A percentile compares a stretch with the other conserved stretches of the same genome.
phyloP scores from a whole-genome alignment of 2,329 filamentous ascomycete species.

The Pyricularia sp. region DNA sequence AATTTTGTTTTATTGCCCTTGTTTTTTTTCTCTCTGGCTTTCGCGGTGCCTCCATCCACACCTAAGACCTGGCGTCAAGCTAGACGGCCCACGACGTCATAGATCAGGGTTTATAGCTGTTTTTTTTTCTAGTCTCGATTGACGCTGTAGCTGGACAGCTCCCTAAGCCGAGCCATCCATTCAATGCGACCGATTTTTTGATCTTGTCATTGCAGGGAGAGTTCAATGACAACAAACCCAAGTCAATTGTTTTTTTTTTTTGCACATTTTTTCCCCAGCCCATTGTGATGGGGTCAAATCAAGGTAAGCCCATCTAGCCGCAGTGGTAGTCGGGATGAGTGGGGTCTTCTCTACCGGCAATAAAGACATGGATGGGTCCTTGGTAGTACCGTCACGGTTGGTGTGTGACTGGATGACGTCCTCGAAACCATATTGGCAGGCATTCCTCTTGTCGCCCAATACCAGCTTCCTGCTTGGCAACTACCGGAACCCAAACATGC shows the following conservation, averaged over 20 bases:
- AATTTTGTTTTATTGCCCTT: not conserved
- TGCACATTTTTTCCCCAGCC: not conserved
- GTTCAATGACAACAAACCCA: not conserved
- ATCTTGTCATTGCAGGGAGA: not conserved
- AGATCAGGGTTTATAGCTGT: not conserved
- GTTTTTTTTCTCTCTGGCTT: not conserved
- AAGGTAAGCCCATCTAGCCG: not conserved
- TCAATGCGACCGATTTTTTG: not conserved
- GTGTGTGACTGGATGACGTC: not conserved
- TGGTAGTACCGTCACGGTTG: not conserved
- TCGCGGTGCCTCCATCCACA: not conserved
- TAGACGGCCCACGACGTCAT: not conserved
- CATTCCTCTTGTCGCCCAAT: not conserved
- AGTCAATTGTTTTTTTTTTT: not conserved
- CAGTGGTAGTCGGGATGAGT: not conserved
- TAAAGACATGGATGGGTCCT: not conserved
- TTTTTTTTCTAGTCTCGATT: not conserved
- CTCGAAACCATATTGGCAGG: not conserved
- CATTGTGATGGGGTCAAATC: not conserved
- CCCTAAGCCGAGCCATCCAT: not conserved
- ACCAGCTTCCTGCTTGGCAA: constrained; percentile 1
- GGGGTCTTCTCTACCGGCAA: not conserved
- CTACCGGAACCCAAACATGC: not conserved
- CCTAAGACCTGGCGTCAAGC: not conserved
- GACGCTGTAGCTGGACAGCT: not conserved